Base-by-base conservation (phyloP, 2,329 filamentous ascomycete genomes). In the Aspergillus carbonarius region DNA sequence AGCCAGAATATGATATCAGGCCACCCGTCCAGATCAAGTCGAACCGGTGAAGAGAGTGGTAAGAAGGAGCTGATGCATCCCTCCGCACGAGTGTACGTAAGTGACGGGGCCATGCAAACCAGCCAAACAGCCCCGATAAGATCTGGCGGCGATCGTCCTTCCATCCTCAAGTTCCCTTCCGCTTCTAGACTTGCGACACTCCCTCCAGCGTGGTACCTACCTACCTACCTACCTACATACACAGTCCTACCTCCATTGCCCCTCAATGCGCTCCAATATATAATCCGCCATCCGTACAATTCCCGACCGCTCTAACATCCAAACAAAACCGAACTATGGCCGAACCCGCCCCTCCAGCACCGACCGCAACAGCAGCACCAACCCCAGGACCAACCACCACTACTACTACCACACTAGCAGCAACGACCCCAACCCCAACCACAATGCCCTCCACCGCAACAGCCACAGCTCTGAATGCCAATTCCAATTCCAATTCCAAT, bases 261-360 rank as follows among this genome's bases (percentile, higher is more conserved):
- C 2, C 13, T 27, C 42, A 47, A 47, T 47, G 42, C 42, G 42
- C 42, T 4, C 23, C 18, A 12, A 18, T 13, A 27, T 47, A 13
- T 47, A 47, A 47, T 0, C 42, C 23, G n/a, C 8, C 13, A 15
- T 3, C 23, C 23, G 15, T 27, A 35, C 37, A 30, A 42, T 30
- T 18, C 35, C 20, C 10, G 10, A 20, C 20, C 23, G 25, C 15
- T 15, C 35, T 18, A 42, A 54, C 42, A 34, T 42, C 46, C 57
- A 20, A 47, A 68, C 18, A 37, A 79, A 34, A 46, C 42, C 57
- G 18, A 47, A 68, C 18, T 37, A 79, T 80, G 78, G 66, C 75
- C 53, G 78, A 80, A 59, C 76, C 76, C 59, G 69, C 74, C 48
- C 69, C 76, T 27, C 71, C 75, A 35, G 42, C 51, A 34, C 52